Evolutionary conservation across 1,284 basidiomycete species (phyloP).

Genomic region (Quambalaria eucalypti): DNA sequence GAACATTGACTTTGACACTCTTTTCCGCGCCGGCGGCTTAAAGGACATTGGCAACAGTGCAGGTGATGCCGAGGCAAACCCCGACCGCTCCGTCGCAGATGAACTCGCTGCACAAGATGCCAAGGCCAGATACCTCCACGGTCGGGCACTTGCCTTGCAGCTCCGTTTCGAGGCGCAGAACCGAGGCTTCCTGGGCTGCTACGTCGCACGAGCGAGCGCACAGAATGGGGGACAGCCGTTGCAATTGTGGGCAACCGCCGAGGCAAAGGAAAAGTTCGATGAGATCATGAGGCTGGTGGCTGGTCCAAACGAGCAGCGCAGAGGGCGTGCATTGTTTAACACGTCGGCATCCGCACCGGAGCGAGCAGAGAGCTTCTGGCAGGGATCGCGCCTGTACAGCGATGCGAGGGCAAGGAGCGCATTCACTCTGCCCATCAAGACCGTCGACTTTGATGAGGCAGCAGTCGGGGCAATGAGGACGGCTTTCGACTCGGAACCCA

Average conservation of each 20-base stretch:
- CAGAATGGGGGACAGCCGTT: not conserved
- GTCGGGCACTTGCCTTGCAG: constrained; percentile 18
- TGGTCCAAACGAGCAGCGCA: constrained; percentile 18
- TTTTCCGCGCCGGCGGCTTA: not conserved
- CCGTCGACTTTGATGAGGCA: not conserved
- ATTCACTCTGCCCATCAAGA: constrained; percentile 13
- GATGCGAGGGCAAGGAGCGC: constrained; percentile 3
- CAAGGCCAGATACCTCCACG: constrained; percentile 1
- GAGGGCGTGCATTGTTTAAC: constrained; percentile 16
- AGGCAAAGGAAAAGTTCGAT: constrained; percentile 5
- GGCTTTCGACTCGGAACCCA: not conserved
- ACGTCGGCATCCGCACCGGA: not conserved
- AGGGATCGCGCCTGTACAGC: constrained; percentile 13
- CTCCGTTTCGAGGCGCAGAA: constrained; percentile 14
- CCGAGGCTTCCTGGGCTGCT: not conserved
- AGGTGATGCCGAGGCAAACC: not conserved
- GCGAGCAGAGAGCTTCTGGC: constrained; percentile 17
- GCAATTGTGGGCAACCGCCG: not conserved
- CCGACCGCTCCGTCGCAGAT: not conserved
- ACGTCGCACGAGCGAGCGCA: not conserved
- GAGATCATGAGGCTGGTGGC: constrained; percentile 13
- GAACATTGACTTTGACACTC: not conserved
- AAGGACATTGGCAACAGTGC: not conserved
- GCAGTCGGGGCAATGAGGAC: not conserved
- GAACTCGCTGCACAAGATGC: not conserved